A percentile compares a stretch with the other conserved stretches of the same genome.
Evolutionary conservation across 202 grass and related monocot species (phyloP).

Genomic region (Cymbopogon flexuosus): DNA sequence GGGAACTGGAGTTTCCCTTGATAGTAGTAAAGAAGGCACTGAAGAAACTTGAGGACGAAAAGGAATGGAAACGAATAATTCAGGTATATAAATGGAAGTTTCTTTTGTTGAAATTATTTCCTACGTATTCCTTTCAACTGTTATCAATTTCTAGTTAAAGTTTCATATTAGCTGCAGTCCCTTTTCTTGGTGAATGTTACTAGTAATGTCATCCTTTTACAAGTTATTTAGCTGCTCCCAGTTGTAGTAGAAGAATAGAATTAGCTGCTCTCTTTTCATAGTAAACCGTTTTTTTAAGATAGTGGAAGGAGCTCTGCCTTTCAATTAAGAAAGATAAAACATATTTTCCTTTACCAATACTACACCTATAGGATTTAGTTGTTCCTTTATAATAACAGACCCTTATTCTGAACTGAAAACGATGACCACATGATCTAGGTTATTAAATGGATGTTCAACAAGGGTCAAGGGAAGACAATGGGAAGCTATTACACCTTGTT

Average conservation of each 20-base stretch:
- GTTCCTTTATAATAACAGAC: neutral
- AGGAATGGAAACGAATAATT: slow-evolving; percentile 97
- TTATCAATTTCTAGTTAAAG: slow-evolving; percentile 1
- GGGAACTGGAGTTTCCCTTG: slow-evolving; percentile 97
- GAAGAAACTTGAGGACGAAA: slow-evolving; percentile 76
- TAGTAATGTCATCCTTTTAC: neutral
- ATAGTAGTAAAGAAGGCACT: slow-evolving; percentile 92
- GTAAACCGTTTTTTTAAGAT: neutral
- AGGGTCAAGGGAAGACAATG: slow-evolving; percentile 99
- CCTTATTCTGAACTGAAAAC: neutral
- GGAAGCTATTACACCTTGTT: slow-evolving; percentile 85
- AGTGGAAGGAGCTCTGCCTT: neutral
- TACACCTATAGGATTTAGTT: neutral
- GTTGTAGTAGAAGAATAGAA: neutral
- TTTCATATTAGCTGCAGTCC: neutral
- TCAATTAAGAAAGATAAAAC: neutral
- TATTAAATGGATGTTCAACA: slow-evolving; percentile 98
- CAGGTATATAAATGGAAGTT: slow-evolving; percentile 48
- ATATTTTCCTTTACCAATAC: neutral
- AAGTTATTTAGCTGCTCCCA: neutral
- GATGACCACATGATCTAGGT: slow-evolving; percentile 48
- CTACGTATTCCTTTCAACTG: neutral
- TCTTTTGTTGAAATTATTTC: neutral
- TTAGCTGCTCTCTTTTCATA: neutral
- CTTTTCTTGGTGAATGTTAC: neutral